Percentiles rank a stretch among this genome's conserved stretches.
These are phyloP conservation scores for Beauveria rudraprayagi DNA, from an alignment of 2,329 filamentous ascomycete genomes.

Conservation along the genomic window DNA sequence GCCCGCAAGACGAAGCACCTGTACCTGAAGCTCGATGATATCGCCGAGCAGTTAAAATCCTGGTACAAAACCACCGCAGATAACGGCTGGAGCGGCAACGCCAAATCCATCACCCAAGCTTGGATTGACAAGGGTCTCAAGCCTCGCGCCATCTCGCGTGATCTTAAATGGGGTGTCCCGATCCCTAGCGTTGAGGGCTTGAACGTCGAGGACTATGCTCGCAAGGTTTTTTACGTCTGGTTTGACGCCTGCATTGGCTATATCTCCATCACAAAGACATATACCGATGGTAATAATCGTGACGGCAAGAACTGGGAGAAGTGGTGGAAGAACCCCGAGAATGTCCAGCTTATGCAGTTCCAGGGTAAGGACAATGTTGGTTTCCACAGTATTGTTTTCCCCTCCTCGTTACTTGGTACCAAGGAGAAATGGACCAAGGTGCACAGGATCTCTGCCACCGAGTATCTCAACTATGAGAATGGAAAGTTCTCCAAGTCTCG, in stretches of 20 bases:
- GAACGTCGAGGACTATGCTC: constrained; percentile 45
- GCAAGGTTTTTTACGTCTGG: constrained; percentile 84
- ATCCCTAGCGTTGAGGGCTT: constrained; percentile 43
- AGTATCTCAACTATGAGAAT: constrained; percentile 78
- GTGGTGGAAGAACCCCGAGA: constrained; percentile 88
- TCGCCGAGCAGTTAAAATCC: constrained; percentile 66
- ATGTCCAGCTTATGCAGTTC: constrained; percentile 88
- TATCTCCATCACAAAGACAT: constrained; percentile 87
- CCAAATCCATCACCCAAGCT: constrained; percentile 65
- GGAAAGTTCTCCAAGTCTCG: constrained; percentile 92
- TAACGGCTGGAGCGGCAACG: constrained; percentile 74
- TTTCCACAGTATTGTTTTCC: constrained; percentile 81
- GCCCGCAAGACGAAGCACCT: constrained; percentile 81
- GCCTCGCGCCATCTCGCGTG: constrained; percentile 81
- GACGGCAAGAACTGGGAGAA: constrained; percentile 68
- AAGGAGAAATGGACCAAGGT: constrained; percentile 82
- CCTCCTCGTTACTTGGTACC: constrained; percentile 77
- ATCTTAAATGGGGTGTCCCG: constrained; percentile 79
- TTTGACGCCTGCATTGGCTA: constrained; percentile 93
- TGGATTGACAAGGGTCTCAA: constrained; percentile 82
- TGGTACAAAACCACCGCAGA: constrained; percentile 70
- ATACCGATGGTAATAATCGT: constrained; percentile 51
- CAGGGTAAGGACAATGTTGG: constrained; percentile 71
- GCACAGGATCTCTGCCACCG: constrained; percentile 79
- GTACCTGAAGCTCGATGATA: constrained; percentile 76